These are phyloP conservation scores for Phoenix dactylifera DNA, from an alignment of 176 grass and related monocot genomes.

Conservation along the genomic window DNA sequence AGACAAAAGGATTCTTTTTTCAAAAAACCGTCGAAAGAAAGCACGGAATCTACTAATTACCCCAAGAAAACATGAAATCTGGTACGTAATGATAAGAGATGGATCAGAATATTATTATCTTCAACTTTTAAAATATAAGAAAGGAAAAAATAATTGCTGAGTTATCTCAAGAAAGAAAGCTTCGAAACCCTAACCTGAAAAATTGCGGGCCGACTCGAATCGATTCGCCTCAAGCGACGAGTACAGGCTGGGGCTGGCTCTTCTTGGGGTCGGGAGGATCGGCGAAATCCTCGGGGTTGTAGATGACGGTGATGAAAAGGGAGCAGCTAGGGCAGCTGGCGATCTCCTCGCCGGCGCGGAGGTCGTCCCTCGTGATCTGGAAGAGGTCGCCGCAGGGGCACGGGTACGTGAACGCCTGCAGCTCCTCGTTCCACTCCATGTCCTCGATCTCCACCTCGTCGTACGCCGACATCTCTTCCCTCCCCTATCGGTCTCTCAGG, in stretches of 20 bases:
- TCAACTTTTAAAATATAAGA: too few species aligned
- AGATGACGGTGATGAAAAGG: conserved; percentile 88
- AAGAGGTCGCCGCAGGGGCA: conserved; percentile 97
- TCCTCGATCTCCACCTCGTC: conserved; percentile 99
- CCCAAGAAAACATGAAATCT: too few species aligned
- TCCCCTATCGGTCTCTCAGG: background rate
- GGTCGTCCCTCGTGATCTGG: conserved; percentile 82
- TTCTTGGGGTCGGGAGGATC: conserved; percentile 27
- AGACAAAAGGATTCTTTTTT: too few species aligned
- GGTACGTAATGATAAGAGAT: too few species aligned
- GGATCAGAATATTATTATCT: too few species aligned
- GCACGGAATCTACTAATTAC: too few species aligned
- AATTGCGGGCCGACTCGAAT: too few species aligned
- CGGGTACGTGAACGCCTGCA: conserved; percentile 81
- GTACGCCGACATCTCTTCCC: conserved; percentile 63
- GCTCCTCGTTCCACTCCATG: conserved; percentile 87
- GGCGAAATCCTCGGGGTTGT: conserved; percentile 86
- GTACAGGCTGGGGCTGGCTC: conserved; percentile 35
- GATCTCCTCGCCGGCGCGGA: conserved; percentile 85
- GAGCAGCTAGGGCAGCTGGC: conserved; percentile 89
- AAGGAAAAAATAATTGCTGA: too few species aligned
- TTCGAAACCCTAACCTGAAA: too few species aligned
- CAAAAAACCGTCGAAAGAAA: too few species aligned
- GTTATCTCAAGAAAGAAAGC: too few species aligned
- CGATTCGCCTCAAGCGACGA: conserved; percentile 40